These are phyloP conservation scores for Orbilia javanica DNA, from an alignment of 2,329 filamentous ascomycete genomes.

Conservation along the genomic window DNA sequence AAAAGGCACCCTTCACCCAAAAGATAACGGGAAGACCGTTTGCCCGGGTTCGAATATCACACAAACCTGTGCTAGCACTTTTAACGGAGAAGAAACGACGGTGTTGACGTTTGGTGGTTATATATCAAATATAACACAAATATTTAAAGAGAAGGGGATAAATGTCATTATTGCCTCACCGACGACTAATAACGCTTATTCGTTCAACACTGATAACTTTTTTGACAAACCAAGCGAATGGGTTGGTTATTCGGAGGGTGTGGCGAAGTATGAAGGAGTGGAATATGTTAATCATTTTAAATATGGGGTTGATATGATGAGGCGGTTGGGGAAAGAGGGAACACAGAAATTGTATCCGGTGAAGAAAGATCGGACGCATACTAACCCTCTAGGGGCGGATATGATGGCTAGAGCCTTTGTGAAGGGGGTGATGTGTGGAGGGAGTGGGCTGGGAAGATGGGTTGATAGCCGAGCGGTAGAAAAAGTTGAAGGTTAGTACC, in stretches of 20 bases:
- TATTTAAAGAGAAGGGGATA: slow-evolving; percentile 5
- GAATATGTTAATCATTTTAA: slow-evolving; percentile 34
- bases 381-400: slow-evolving; percentile 27
- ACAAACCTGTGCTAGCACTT: slow-evolving; percentile 11
- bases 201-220: neutral
- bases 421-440: slow-evolving; percentile 27
- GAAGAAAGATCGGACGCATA: slow-evolving; percentile 32
- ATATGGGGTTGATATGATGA: slow-evolving; percentile 32
- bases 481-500: slow-evolving; percentile 23
- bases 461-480: slow-evolving; percentile 25
- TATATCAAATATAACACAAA: slow-evolving; percentile 21
- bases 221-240: slow-evolving; percentile 29
- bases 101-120: slow-evolving; percentile 34
- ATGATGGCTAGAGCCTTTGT: slow-evolving; percentile 39
- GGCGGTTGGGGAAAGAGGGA: slow-evolving; percentile 20
- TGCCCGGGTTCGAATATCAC: slow-evolving; percentile 16
- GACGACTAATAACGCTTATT: slow-evolving; percentile 33
- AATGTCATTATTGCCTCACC: slow-evolving; percentile 36
- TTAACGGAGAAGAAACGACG: slow-evolving; percentile 14
- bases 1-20: slow-evolving; percentile 10
- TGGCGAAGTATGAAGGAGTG: slow-evolving; percentile 5
- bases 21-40: slow-evolving; percentile 40
- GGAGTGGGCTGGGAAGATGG: slow-evolving; percentile 13
- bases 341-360: slow-evolving; percentile 34
- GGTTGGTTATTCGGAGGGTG: slow-evolving; percentile 17